Conservation (phyloP, 495 filamentous ascomycete genomes). For the Penicillium goetzii region DNA sequence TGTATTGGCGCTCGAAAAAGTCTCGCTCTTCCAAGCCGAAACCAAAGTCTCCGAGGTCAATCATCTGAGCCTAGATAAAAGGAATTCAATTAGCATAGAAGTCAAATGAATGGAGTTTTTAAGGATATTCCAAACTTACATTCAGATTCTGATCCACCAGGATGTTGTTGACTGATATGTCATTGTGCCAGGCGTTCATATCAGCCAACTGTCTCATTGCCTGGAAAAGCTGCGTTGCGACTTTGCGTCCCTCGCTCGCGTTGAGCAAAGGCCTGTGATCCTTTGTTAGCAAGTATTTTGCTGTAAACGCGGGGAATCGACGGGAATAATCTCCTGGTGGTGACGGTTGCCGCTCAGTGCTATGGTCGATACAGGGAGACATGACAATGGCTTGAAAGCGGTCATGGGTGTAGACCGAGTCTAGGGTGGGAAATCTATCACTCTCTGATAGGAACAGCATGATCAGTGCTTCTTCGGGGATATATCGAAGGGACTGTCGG, state of each 20-base stretch:
- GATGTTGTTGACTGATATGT: conserved; percentile 33
- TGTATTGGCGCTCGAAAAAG: background rate
- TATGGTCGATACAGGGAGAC: conserved; percentile 26
- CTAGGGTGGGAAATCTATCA: conserved; percentile 32
- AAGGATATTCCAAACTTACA: conserved; percentile 18
- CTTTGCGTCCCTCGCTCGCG: conserved; percentile 31
- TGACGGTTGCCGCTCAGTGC: conserved; percentile 11
- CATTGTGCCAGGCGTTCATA: conserved; percentile 30
- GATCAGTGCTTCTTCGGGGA: conserved; percentile 33
- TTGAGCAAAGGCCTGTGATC: conserved; percentile 22
- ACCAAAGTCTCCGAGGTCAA: conserved; percentile 25
- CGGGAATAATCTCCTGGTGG: background rate
- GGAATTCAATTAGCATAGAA: background rate
- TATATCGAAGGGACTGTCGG: conserved; percentile 10
- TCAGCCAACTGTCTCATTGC: conserved; percentile 29
- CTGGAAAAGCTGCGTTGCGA: conserved; percentile 33
- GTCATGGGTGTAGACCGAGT: conserved; percentile 35
- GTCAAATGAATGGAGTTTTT: background rate
- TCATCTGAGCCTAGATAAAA: conserved; percentile 15
- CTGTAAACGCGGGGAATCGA: conserved; percentile 24
- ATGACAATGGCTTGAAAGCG: conserved; percentile 31
- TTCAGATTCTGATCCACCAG: conserved; percentile 30
- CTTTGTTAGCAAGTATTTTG: conserved; percentile 16
- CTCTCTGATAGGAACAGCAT: conserved; percentile 26
- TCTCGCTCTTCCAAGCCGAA: conserved; percentile 24